These are phyloP conservation scores for Neospermospora avenae DNA, from an alignment of 2,329 filamentous ascomycete species.

Conservation along the genomic window DNA sequence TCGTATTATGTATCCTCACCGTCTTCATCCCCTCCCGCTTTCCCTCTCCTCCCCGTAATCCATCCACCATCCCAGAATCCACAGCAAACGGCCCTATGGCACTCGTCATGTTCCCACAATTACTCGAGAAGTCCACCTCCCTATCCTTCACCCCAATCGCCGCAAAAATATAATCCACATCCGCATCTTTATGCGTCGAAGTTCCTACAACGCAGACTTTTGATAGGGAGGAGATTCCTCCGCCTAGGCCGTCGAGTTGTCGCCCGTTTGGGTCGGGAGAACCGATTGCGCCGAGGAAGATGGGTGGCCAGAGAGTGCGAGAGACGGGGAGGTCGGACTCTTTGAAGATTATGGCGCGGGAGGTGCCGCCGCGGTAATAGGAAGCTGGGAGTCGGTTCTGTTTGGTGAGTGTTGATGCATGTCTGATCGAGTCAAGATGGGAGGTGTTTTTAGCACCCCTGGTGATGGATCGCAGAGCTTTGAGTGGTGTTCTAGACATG, in stretches of 20 bases:
- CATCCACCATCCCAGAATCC: conserved; percentile 47
- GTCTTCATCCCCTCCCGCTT: conserved; percentile 48
- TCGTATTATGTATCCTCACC: conserved; percentile 67
- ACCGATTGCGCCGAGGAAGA: conserved; percentile 60
- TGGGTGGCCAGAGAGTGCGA: conserved; percentile 45
- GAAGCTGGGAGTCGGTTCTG: conserved; percentile 45
- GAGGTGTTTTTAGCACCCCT: background rate
- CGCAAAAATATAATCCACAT: conserved; percentile 71
- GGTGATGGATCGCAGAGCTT: background rate
- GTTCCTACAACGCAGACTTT: conserved; percentile 67
- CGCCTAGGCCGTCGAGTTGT: conserved; percentile 70
- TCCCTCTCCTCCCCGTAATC: conserved; percentile 16
- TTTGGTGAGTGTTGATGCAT: conserved; percentile 4
- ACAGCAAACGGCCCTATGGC: conserved; percentile 64
- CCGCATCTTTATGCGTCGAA: conserved; percentile 45
- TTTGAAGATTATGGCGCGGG: conserved; percentile 60
- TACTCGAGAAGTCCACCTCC: conserved; percentile 63
- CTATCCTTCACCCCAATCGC: conserved; percentile 62
- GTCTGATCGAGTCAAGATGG: background rate
- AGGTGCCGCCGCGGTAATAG: conserved; percentile 69
- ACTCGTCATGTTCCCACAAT: conserved; percentile 73
- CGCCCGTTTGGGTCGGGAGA: conserved; percentile 64
- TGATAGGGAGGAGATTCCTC: conserved; percentile 64
- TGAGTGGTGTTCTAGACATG: conserved; percentile 1
- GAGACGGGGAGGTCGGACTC: conserved; percentile 48